These are phyloP conservation scores for Tricholoma saponaceum DNA, from an alignment of 768 basidiomycete species.

Conservation along the genomic window DNA sequence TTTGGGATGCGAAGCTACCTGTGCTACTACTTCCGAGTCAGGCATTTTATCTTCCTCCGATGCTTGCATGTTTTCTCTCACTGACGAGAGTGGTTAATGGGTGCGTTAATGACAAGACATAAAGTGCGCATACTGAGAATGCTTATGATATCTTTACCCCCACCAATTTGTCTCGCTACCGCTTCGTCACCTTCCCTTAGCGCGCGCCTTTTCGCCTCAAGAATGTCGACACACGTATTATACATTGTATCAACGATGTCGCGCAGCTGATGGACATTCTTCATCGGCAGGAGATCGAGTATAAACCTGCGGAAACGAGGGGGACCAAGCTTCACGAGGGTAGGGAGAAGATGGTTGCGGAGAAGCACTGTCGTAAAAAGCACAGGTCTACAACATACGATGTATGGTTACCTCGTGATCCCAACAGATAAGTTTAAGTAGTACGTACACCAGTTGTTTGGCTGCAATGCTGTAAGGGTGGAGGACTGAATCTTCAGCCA, in stretches of 20 bases:
- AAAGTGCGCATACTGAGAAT: conserved; percentile 14
- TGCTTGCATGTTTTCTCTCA: conserved; percentile 30
- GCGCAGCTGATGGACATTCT: conserved; percentile 6
- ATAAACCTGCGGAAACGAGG: conserved; percentile 6
- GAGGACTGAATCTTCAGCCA: conserved; percentile 7
- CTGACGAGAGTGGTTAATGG: conserved; percentile 10
- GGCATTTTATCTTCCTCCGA: conserved; percentile 26
- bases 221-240: conserved; percentile 8
- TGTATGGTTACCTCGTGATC: neutral
- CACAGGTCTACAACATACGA: conserved; percentile 7
- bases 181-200: conserved; percentile 4
- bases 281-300: conserved; percentile 8
- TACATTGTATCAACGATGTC: conserved; percentile 13
- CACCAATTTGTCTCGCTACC: conserved; percentile 22
- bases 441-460: conserved; percentile 5
- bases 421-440: neutral
- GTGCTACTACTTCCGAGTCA: conserved; percentile 31
- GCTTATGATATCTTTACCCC: conserved; percentile 28
- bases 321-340: neutral
- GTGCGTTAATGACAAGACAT: neutral
- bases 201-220: neutral
- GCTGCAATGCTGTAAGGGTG: conserved; percentile 14
- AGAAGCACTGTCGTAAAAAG: neutral
- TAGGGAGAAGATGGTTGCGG: conserved; percentile 3
- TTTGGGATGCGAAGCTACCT: conserved; percentile 15